These are phyloP conservation scores for Calonectria crousiana DNA, from an alignment of 2,329 filamentous ascomycete genomes.

Conservation along the genomic window DNA sequence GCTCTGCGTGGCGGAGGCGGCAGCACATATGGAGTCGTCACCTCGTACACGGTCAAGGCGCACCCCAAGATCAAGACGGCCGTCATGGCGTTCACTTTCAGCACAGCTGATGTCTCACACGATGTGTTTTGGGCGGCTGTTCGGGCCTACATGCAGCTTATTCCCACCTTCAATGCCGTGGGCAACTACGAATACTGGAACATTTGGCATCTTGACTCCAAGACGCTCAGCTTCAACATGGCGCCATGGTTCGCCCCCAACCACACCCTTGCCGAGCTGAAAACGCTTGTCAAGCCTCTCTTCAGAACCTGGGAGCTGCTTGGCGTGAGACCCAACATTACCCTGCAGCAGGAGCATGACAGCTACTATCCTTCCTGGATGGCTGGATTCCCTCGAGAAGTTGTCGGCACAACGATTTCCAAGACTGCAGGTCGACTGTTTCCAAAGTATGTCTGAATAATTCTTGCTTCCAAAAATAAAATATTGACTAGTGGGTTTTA, in stretches of 20 bases:
- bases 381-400: conserved; percentile 35
- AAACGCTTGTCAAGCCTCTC: conserved; percentile 25
- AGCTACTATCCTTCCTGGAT: conserved; percentile 38
- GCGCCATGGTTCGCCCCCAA: conserved; percentile 40
- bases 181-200: conserved; percentile 41
- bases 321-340: conserved; percentile 22
- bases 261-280: conserved; percentile 31
- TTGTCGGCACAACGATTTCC: conserved; percentile 21
- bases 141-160: conserved; percentile 25
- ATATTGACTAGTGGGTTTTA: neutral
- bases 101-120: conserved; percentile 28
- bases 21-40: conserved; percentile 49
- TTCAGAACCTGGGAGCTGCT: conserved; percentile 29
- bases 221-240: conserved; percentile 32
- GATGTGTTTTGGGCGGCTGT: conserved; percentile 38
- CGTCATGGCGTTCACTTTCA: conserved; percentile 36
- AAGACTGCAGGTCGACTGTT: conserved; percentile 41
- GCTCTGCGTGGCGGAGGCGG: conserved; percentile 56
- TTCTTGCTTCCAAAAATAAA: no score
- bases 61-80: conserved; percentile 47
- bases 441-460: conserved; percentile 23
- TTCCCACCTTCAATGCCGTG: conserved; percentile 34
- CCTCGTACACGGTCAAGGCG: conserved; percentile 53
- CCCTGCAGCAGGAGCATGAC: conserved; percentile 30
- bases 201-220: conserved; percentile 25